Conservation (phyloP, 768 basidiomycete genomes). For the Trametes meyenii region DNA sequence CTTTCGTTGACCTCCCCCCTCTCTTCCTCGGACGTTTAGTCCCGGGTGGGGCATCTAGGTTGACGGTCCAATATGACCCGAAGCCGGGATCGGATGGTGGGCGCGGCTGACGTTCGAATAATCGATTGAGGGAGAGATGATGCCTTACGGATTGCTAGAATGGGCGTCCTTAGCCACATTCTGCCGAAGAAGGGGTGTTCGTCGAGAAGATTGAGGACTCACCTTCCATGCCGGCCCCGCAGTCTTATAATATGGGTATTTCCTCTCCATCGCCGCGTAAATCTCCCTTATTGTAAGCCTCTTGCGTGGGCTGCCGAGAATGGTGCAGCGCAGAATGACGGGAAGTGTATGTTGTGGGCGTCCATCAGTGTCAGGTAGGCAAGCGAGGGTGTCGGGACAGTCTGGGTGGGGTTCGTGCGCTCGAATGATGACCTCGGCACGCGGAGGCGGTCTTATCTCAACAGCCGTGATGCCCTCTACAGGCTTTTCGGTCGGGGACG, state of each 20-base stretch:
- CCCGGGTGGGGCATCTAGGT: slow-evolving; percentile 80
- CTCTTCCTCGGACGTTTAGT: slow-evolving; percentile 86
- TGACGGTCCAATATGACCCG: slow-evolving; percentile 91
- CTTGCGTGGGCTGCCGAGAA: slow-evolving; percentile 73
- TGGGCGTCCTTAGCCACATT: slow-evolving; percentile 15
- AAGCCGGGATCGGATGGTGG: slow-evolving; percentile 86
- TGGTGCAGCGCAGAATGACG: slow-evolving; percentile 82
- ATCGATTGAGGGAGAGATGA: slow-evolving; percentile 78
- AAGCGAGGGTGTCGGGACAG: slow-evolving; percentile 77
- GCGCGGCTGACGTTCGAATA: slow-evolving; percentile 81
- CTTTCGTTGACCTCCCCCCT: slow-evolving; percentile 56
- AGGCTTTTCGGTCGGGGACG: slow-evolving; percentile 22
- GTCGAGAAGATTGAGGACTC: slow-evolving; percentile 22
- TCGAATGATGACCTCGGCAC: slow-evolving; percentile 26
- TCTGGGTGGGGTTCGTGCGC: slow-evolving; percentile 57
- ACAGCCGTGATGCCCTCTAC: slow-evolving; percentile 3
- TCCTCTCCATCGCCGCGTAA: slow-evolving; percentile 84
- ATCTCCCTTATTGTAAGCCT: slow-evolving; percentile 84
- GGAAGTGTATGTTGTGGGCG: slow-evolving; percentile 85
- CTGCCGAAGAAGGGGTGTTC: slow-evolving; percentile 4
- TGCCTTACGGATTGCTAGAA: slow-evolving; percentile 84
- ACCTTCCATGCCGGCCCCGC: slow-evolving; percentile 90
- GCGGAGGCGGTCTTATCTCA: slow-evolving; percentile 12
- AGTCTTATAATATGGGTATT: slow-evolving; percentile 79
- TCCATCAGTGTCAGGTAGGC: slow-evolving; percentile 77